Percentiles rank a stretch among this genome's conserved stretches.
phyloP scores from a whole-genome alignment of 768 basidiomycete genomes.

The Lentinula boryana region DNA sequence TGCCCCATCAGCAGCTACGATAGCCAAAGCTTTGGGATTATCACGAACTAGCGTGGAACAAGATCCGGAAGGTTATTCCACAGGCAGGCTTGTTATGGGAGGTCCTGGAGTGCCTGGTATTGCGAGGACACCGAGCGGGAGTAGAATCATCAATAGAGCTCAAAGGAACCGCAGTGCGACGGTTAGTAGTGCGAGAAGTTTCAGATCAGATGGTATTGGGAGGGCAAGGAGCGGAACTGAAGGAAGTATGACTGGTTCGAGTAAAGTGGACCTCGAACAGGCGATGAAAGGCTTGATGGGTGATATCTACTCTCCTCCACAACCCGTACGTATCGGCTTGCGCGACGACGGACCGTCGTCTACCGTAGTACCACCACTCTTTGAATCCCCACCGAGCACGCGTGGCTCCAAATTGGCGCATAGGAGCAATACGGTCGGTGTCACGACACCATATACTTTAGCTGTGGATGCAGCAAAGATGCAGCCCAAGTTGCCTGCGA shows the following conservation, averaged over 20 bases:
- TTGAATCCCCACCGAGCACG: neutral
- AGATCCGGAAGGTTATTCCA: constrained; percentile 25
- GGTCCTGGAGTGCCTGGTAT: constrained; percentile 29
- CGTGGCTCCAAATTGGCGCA: constrained; percentile 17
- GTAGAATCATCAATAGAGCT: neutral
- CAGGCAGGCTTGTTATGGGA: constrained; percentile 22
- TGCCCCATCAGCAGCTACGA: constrained; percentile 21
- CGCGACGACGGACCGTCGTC: neutral
- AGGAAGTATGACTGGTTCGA: constrained; percentile 12
- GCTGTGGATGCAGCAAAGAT: constrained; percentile 29
- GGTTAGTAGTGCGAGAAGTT: neutral
- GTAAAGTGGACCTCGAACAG: constrained; percentile 29
- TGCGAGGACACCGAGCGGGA: constrained; percentile 17
- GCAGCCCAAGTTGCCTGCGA: constrained; percentile 48
- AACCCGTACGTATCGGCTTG: neutral
- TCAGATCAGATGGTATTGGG: neutral
- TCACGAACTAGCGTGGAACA: constrained; percentile 26
- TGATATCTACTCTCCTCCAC: constrained; percentile 15
- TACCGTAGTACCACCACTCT: neutral
- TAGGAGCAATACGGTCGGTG: constrained; percentile 50
- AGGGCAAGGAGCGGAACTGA: constrained; percentile 18
- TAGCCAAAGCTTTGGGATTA: constrained; percentile 39
- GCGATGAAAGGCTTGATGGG: constrained; percentile 49
- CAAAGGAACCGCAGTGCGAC: neutral
- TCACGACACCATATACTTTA: constrained; percentile 21